Evolutionary conservation across 2,329 filamentous ascomycete genomes (phyloP).

Genomic region (Diaporthe sp.): DNA sequence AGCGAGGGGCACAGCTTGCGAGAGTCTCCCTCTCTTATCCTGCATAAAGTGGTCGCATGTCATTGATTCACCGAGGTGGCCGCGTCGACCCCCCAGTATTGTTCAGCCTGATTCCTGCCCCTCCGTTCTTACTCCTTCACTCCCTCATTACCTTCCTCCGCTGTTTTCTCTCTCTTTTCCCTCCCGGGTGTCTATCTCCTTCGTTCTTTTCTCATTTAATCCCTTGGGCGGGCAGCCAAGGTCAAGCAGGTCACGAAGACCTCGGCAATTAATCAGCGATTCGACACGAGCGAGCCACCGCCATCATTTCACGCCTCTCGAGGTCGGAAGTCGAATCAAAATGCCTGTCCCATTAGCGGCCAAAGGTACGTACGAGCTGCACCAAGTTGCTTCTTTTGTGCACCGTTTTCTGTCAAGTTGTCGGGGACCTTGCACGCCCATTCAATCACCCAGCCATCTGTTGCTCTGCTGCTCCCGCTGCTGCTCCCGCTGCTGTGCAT

Average conservation of each 20-base stretch:
- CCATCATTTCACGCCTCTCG: neutral
- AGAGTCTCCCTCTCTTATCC: neutral
- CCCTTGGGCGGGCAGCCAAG: neutral
- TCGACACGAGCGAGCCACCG: neutral
- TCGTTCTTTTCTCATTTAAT: constrained; percentile 14
- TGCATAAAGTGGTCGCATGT: constrained; percentile 28
- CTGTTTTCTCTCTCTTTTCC: neutral
- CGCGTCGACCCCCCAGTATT: constrained; percentile 15
- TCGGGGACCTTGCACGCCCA: neutral
- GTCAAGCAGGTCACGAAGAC: neutral
- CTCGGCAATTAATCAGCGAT: neutral
- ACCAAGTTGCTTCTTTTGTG: constrained; percentile 11
- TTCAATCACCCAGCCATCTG: constrained; percentile 14
- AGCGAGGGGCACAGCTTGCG: constrained; percentile 1
- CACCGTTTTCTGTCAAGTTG: neutral
- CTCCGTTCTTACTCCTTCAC: constrained; percentile 1
- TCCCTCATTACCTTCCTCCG: neutral
- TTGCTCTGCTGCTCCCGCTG: neutral
- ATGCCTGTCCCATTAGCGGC: constrained; percentile 54
- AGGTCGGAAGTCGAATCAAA: constrained; percentile 33
- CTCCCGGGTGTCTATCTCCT: neutral
- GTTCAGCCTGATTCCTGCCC: constrained; percentile 9
- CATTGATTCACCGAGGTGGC: constrained; percentile 24
- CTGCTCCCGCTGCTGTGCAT: neutral
- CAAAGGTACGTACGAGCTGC: constrained; percentile 50